Evolutionary conservation across 2,329 filamentous ascomycete genomes (phyloP).

Genomic region (Mycosphaerella sp.): DNA sequence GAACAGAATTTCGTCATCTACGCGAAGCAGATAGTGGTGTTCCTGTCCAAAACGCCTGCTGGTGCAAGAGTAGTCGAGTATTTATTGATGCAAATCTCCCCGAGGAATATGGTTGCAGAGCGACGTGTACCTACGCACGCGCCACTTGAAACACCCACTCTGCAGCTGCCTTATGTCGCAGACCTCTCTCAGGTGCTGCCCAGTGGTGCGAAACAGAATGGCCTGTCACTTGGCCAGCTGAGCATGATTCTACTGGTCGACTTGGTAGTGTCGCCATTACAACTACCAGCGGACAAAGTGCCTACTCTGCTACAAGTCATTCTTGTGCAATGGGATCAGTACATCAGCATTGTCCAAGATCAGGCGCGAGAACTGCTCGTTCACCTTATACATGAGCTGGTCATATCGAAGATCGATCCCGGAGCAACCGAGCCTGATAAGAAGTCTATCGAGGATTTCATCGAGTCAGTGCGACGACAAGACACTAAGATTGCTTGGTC

Average conservation of each 20-base stretch:
- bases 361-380: conserved; percentile 97
- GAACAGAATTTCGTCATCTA: conserved; percentile 99
- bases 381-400: conserved; percentile 91
- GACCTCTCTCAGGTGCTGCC: conserved; percentile 74
- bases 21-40: conserved; percentile 96
- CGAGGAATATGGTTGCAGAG: conserved; percentile 95
- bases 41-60: conserved; percentile 76
- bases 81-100: conserved; percentile 79
- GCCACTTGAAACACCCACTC: conserved; percentile 63
- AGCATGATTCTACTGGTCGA: conserved; percentile 92
- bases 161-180: conserved; percentile 72
- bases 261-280: conserved; percentile 86
- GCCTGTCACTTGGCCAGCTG: conserved; percentile 86
- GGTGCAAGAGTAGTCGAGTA: conserved; percentile 93
- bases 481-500: conserved; percentile 83
- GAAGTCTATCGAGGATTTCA: conserved; percentile 74
- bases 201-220: conserved; percentile 75
- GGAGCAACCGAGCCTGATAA: conserved; percentile 61
- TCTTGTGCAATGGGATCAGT: conserved; percentile 94
- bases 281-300: conserved; percentile 70
- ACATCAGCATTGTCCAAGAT: conserved; percentile 89
- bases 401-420: conserved; percentile 73
- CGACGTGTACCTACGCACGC: conserved; percentile 63
- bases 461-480: conserved; percentile 78
- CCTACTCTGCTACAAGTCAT: conserved; percentile 85